These are phyloP conservation scores for Vishniacozyma victoriae DNA, from an alignment of 768 basidiomycete species.

Conservation along the genomic window DNA sequence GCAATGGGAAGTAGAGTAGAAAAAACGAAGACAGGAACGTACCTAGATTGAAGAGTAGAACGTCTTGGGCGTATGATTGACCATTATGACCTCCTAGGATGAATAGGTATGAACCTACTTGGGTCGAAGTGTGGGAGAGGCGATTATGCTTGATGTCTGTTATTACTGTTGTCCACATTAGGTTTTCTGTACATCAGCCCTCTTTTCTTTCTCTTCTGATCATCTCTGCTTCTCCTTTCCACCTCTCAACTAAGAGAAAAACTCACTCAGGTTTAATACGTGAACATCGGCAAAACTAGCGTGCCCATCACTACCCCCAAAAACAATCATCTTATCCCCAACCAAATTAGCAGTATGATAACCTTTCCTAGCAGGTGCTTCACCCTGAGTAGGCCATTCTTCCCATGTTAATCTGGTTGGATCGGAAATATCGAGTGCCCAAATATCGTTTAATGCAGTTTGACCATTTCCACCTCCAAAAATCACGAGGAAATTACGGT, in stretches of 20 bases:
- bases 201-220: too few relatives aligned
- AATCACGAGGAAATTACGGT: constrained; percentile 67
- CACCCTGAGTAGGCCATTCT: constrained; percentile 56
- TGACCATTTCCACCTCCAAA: constrained; percentile 93
- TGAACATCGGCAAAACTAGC: constrained; percentile 85
- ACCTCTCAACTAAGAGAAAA: background rate
- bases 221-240: background rate
- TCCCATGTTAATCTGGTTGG: constrained; percentile 56
- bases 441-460: constrained; percentile 82
- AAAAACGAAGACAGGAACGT: constrained; percentile 6
- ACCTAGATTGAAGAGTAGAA: constrained; percentile 85
- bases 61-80: constrained; percentile 60
- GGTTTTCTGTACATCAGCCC: constrained; percentile 44
- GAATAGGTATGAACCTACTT: constrained; percentile 87
- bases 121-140: constrained; percentile 75
- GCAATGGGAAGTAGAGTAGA: background rate
- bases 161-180: constrained; percentile 44
- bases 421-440: constrained; percentile 69
- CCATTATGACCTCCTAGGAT: constrained; percentile 85
- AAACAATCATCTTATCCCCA: constrained; percentile 74
- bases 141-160: constrained; percentile 54
- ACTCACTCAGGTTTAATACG: constrained; percentile 75
- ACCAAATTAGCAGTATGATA: constrained; percentile 89
- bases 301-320: constrained; percentile 85
- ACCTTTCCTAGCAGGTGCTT: constrained; percentile 52